phyloP scores from a whole-genome alignment of 306 rosid species.

The Quillaja saponaria region DNA sequence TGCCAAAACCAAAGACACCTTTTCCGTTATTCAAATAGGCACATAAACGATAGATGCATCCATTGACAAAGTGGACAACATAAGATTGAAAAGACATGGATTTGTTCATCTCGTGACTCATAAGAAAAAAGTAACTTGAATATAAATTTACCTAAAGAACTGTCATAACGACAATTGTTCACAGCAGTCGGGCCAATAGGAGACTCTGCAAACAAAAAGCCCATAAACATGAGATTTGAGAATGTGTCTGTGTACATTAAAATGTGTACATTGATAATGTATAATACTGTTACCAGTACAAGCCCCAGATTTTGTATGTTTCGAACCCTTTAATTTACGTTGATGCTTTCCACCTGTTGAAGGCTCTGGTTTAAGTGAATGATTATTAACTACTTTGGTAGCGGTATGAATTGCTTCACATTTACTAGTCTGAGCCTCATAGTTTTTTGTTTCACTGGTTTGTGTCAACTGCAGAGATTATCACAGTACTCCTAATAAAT shows the following conservation, averaged over 20 bases:
- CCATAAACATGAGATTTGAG: conserved; percentile 9
- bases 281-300: conserved; percentile 38
- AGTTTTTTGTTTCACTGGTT: conserved; percentile 30
- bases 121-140: conserved; percentile 9
- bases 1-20: conserved; percentile 36
- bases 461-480: conserved; percentile 49
- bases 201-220: conserved; percentile 38
- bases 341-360: conserved; percentile 32
- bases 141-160: conserved; percentile 70
- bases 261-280: conserved; percentile 8
- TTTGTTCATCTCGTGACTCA: background rate
- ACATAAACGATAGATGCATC: conserved; percentile 17
- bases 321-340: conserved; percentile 45
- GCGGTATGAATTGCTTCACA: conserved; percentile 23
- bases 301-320: conserved; percentile 44
- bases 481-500: conserved; percentile 12
- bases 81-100: conserved; percentile 1
- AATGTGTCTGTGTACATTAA: conserved; percentile 6
- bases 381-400: conserved; percentile 28
- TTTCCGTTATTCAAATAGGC: conserved; percentile 15
- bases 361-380: conserved; percentile 33
- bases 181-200: conserved; percentile 32
- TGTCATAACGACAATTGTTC: conserved; percentile 66
- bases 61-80: background rate
- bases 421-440: conserved; percentile 31